These are phyloP conservation scores for Rhizopogon vinicolor DNA, from an alignment of 768 basidiomycete genomes.

Conservation along the genomic window DNA sequence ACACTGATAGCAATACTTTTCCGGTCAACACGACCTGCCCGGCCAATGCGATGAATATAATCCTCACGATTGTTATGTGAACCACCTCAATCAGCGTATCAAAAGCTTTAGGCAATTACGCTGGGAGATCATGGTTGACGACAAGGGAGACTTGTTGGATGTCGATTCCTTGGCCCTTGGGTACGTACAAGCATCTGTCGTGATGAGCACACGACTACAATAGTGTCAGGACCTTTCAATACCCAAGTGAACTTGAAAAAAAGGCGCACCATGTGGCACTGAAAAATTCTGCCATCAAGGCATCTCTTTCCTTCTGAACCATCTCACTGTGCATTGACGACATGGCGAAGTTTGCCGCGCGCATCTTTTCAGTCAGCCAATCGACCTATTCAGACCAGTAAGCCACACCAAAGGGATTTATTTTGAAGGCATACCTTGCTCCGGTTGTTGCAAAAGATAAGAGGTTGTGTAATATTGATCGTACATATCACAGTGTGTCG, in stretches of 20 bases:
- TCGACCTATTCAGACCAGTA: conserved; percentile 59
- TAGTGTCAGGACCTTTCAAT: not conserved
- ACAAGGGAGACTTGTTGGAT: conserved; percentile 97
- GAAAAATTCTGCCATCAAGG: conserved; percentile 96
- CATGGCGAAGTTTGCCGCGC: conserved; percentile 97
- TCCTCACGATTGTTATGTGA: conserved; percentile 80
- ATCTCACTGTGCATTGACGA: conserved; percentile 96
- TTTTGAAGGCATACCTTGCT: conserved; percentile 64
- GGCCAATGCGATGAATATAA: conserved; percentile 99
- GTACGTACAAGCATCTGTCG: conserved; percentile 89
- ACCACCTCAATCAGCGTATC: conserved; percentile 8
- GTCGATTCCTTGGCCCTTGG: conserved; percentile 93
- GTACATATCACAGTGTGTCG: conserved; percentile 94
- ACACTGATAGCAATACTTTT: conserved; percentile 99
- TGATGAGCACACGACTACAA: conserved; percentile 83
- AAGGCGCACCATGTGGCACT: conserved; percentile 78
- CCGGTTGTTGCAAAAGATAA: conserved; percentile 98
- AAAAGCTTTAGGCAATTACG: conserved; percentile 45
- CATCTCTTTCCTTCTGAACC: conserved; percentile 93
- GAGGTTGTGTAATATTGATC: conserved; percentile 99
- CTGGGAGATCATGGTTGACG: conserved; percentile 94
- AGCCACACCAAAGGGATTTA: not conserved
- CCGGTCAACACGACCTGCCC: conserved; percentile 96
- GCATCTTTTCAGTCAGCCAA: conserved; percentile 99
- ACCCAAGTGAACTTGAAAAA: conserved; percentile 2